Percentiles rank a stretch among this genome's conserved stretches.
phyloP scores from a whole-genome alignment of 805 yeast species.

The Lachancea kluyveri region DNA sequence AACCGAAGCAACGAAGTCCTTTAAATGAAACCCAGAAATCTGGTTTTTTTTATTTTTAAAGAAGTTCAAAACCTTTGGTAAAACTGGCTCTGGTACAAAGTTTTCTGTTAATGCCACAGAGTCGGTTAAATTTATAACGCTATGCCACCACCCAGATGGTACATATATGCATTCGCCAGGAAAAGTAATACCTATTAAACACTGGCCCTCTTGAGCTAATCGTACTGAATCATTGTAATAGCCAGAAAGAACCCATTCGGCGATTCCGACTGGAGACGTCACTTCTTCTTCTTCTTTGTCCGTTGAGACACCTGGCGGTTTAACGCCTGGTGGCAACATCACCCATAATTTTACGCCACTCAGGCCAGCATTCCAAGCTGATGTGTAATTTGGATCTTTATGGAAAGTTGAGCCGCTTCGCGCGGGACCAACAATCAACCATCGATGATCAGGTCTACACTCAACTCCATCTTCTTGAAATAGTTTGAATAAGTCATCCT shows the following conservation, averaged over 20 bases:
- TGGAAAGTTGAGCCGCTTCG: slow-evolving; percentile 87
- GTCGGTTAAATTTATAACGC: slow-evolving; percentile 78
- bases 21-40: slow-evolving; percentile 71
- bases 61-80: slow-evolving; percentile 60
- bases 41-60: slow-evolving; percentile 63
- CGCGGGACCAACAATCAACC: slow-evolving; percentile 82
- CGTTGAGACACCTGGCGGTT: slow-evolving; percentile 83
- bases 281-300: slow-evolving; percentile 79
- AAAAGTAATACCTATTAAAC: slow-evolving; percentile 65
- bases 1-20: slow-evolving; percentile 39
- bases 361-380: slow-evolving; percentile 83
- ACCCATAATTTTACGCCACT: slow-evolving; percentile 80
- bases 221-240: slow-evolving; percentile 65
- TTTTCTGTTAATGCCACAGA: slow-evolving; percentile 86
- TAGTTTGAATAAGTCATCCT: slow-evolving; percentile 55
- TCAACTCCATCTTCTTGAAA: slow-evolving; percentile 32
- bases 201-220: slow-evolving; percentile 42
- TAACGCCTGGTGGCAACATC: slow-evolving; percentile 71
- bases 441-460: slow-evolving; percentile 84
- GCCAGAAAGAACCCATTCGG: slow-evolving; percentile 86
- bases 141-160: slow-evolving; percentile 98
- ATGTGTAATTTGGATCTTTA: slow-evolving; percentile 86
- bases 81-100: slow-evolving; percentile 64
- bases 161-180: slow-evolving; percentile 85
- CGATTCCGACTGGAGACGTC: slow-evolving; percentile 84